Evolutionary conservation across 1,139 yeast genomes (phyloP).

Genomic region (Maudiozyma humilis): DNA sequence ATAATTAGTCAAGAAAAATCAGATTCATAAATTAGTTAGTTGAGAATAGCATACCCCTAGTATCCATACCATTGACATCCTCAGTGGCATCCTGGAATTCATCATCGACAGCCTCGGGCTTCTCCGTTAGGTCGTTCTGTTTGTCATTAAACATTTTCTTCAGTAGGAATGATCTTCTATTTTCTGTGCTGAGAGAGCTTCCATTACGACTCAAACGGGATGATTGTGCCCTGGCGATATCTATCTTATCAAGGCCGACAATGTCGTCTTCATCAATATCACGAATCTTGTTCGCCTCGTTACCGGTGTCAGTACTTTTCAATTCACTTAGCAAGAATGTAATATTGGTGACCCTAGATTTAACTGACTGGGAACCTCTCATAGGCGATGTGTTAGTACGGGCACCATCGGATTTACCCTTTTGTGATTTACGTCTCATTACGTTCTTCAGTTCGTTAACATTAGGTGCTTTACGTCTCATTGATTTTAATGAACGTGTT

Average conservation of each 20-base stretch:
- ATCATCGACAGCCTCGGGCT: conserved; percentile 11
- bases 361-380: conserved; percentile 31
- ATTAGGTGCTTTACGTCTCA: conserved; percentile 22
- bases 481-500: conserved; percentile 21
- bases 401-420: conserved; percentile 7
- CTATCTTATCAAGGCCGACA: conserved; percentile 26
- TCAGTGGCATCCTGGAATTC: conserved; percentile 28
- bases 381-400: conserved; percentile 9
- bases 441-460: conserved; percentile 27
- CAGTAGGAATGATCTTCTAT: conserved; percentile 10
- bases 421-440: conserved; percentile 8
- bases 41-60: conserved; percentile 23
- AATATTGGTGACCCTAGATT: conserved; percentile 31
- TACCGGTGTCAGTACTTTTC: conserved; percentile 17
- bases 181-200: conserved; percentile 5
- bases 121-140: neutral
- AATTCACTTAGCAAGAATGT: conserved; percentile 31
- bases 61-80: conserved; percentile 17
- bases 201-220: conserved; percentile 13
- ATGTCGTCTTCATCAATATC: conserved; percentile 32
- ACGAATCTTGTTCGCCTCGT: conserved; percentile 20
- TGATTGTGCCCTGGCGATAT: conserved; percentile 26
- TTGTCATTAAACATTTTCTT: neutral
- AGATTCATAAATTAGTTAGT: neutral
- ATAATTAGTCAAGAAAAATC: neutral